A percentile compares a stretch with the other conserved stretches of the same genome.
These are phyloP conservation scores for Fusarium avenaceum DNA, from an alignment of 2,329 filamentous ascomycete species.

Conservation along the genomic window DNA sequence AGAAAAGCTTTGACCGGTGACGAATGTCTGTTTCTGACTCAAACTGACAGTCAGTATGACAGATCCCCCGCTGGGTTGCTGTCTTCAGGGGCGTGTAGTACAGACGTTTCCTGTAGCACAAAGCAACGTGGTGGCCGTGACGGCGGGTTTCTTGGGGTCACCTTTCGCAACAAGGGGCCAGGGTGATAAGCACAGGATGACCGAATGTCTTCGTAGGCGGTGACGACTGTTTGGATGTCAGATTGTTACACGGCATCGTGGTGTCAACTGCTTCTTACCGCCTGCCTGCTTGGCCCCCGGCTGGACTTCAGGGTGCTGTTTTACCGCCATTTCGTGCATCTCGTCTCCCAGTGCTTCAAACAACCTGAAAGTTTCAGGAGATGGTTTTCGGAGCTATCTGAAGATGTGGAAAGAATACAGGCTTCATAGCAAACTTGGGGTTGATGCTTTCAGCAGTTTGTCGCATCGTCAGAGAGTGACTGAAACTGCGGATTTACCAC, in stretches of 20 bases:
- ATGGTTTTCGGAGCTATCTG: background rate
- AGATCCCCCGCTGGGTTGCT: background rate
- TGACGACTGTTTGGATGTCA: background rate
- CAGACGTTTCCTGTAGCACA: background rate
- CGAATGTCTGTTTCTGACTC: background rate
- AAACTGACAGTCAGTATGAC: background rate
- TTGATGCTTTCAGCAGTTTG: background rate
- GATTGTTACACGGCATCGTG: background rate
- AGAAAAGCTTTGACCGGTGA: background rate
- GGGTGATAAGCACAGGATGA: background rate
- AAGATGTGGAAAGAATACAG: background rate
- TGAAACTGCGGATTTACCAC: background rate
- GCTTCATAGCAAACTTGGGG: background rate
- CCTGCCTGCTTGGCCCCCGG: background rate
- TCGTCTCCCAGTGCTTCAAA: background rate
- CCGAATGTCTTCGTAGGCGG: background rate
- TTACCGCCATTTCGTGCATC: background rate
- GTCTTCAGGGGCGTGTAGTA: background rate
- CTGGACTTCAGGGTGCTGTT: background rate
- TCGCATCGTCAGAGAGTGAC: background rate
- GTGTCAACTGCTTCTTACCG: background rate
- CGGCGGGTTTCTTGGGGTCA: background rate
- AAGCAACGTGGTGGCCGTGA: background rate
- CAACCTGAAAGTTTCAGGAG: background rate
- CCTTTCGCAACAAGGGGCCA: background rate